Evolutionary conservation across 164 flowering plant genomes (phyloP).

Genomic region (Nelumbo lutea): DNA sequence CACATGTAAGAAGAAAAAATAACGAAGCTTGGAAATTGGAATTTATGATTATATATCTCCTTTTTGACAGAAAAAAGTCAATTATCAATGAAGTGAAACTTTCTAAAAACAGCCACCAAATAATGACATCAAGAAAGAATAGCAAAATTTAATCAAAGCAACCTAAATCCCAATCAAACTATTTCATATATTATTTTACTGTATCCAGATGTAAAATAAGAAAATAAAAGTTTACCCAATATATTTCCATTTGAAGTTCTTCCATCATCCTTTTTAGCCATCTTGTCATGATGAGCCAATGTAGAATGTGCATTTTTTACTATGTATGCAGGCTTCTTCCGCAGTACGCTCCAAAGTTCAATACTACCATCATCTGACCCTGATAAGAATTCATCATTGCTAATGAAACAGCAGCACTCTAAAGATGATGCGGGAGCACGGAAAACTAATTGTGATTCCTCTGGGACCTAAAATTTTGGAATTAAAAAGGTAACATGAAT

Average conservation of each 20-base stretch:
- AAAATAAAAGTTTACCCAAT: slow-evolving; percentile 33
- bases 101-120: too few relatives aligned
- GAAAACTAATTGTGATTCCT: slow-evolving; percentile 69
- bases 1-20: neutral
- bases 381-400: slow-evolving; percentile 77
- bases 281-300: slow-evolving; percentile 10
- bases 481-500: neutral
- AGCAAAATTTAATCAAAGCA: neutral
- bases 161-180: neutral
- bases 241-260: slow-evolving; percentile 33
- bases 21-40: too few relatives aligned
- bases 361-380: slow-evolving; percentile 97
- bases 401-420: slow-evolving; percentile 76
- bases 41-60: too few relatives aligned
- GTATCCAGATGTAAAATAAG: neutral
- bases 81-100: too few relatives aligned
- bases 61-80: too few relatives aligned
- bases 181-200: neutral
- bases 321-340: slow-evolving; percentile 79
- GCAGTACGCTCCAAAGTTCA: slow-evolving; percentile 61
- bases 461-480: slow-evolving; percentile 62
- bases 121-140: neutral
- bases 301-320: slow-evolving; percentile 80
- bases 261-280: slow-evolving; percentile 21
- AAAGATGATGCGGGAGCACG: slow-evolving; percentile 76